Percentiles rank a stretch among this genome's conserved stretches.
These are phyloP conservation scores for Penicillium sclerotiorum DNA, from an alignment of 2,329 filamentous ascomycete genomes.

Conservation along the genomic window DNA sequence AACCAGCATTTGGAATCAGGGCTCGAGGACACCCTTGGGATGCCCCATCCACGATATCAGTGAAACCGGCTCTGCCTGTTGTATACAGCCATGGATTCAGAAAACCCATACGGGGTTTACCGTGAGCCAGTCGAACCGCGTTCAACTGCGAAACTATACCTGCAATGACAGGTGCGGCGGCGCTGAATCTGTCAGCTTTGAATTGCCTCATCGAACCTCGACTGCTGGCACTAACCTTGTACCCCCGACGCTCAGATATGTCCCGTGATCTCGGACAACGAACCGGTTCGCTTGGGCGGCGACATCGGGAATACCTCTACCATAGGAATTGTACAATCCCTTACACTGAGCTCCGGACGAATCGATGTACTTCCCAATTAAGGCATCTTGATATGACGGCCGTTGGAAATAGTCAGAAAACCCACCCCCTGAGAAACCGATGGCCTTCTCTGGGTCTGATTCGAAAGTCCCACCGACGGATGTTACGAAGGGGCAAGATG, in stretches of 20 bases:
- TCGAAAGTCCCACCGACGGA: constrained; percentile 62
- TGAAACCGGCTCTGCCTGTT: constrained; percentile 47
- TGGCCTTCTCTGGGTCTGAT: constrained; percentile 56
- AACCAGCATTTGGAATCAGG: constrained; percentile 50
- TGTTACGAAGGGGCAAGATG: constrained; percentile 65
- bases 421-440: constrained; percentile 55
- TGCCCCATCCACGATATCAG: constrained; percentile 52
- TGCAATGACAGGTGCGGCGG: constrained; percentile 65
- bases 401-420: constrained; percentile 54
- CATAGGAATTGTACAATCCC: constrained; percentile 54
- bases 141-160: constrained; percentile 67
- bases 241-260: constrained; percentile 46
- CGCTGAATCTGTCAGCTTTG: constrained; percentile 39
- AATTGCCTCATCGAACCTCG: neutral
- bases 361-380: constrained; percentile 49
- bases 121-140: constrained; percentile 60
- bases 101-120: constrained; percentile 59
- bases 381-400: constrained; percentile 51
- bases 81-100: constrained; percentile 65
- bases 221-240: constrained; percentile 40
- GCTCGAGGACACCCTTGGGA: constrained; percentile 49
- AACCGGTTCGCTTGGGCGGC: constrained; percentile 57
- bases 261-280: constrained; percentile 43
- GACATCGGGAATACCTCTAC: constrained; percentile 65
- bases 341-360: constrained; percentile 45